Conservation (phyloP, 306 rosid species). For the Abrus precatorius region DNA sequence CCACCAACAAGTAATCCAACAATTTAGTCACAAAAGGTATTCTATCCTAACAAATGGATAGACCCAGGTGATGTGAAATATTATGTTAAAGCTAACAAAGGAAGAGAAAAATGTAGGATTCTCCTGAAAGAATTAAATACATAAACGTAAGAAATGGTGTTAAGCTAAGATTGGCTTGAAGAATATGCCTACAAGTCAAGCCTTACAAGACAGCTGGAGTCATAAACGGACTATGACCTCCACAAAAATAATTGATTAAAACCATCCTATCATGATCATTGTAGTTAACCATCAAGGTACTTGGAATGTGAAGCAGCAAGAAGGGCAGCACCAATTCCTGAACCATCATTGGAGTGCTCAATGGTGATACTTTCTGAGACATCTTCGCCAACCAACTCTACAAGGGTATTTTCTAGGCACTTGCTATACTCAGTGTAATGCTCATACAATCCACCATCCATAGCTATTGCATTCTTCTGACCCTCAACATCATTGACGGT, state of each 20-base stretch:
- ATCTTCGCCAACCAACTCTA: slow-evolving; percentile 72
- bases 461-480: slow-evolving; percentile 69
- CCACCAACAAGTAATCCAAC: slow-evolving; percentile 37
- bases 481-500: slow-evolving; percentile 52
- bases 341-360: slow-evolving; percentile 83
- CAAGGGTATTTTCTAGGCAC: slow-evolving; percentile 74
- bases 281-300: slow-evolving; percentile 57
- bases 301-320: slow-evolving; percentile 88
- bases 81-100: background rate
- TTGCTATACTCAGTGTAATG: slow-evolving; percentile 81
- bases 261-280: slow-evolving; percentile 26
- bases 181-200: slow-evolving; percentile 25
- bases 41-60: slow-evolving; percentile 36
- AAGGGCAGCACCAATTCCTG: slow-evolving; percentile 94
- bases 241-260: slow-evolving; percentile 37
- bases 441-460: slow-evolving; percentile 94
- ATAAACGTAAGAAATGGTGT: slow-evolving; percentile 35
- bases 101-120: background rate
- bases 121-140: slow-evolving; percentile 25
- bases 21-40: slow-evolving; percentile 11
- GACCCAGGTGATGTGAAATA: background rate
- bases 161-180: slow-evolving; percentile 28
- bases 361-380: slow-evolving; percentile 55
- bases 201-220: slow-evolving; percentile 26
- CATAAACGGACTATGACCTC: slow-evolving; percentile 38